Conservation (phyloP, 2,329 filamentous ascomycete species). For the Colletotrichum sojae region DNA sequence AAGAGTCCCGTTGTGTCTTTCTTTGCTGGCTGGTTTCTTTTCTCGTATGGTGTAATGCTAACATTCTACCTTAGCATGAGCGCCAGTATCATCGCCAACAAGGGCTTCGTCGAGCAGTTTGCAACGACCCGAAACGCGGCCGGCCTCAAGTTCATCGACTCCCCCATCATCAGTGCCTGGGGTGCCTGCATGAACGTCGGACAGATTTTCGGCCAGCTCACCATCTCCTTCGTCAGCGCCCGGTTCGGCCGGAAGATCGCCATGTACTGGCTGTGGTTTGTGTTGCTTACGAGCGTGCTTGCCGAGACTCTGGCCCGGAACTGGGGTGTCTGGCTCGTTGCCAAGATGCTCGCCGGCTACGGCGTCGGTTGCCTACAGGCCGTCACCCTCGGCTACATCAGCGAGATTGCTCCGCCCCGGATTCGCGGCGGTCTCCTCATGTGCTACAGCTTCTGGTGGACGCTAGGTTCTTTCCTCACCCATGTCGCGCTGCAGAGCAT, state of each 20-base stretch:
- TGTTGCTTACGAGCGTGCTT: conserved; percentile 52
- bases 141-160: conserved; percentile 48
- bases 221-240: conserved; percentile 44
- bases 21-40: not conserved
- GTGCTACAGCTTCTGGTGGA: conserved; percentile 60
- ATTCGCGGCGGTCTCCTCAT: conserved; percentile 57
- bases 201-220: conserved; percentile 55
- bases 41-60: not conserved
- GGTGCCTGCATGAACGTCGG: conserved; percentile 55
- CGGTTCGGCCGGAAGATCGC: conserved; percentile 49
- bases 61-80: conserved; percentile 47
- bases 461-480: conserved; percentile 58
- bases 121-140: conserved; percentile 44
- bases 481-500: conserved; percentile 57
- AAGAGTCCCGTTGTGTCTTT: not conserved
- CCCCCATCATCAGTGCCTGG: conserved; percentile 54
- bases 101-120: conserved; percentile 55
- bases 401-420: conserved; percentile 57
- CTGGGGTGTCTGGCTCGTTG: conserved; percentile 58
- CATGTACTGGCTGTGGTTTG: conserved; percentile 49
- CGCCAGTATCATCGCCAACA: conserved; percentile 54
- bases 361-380: conserved; percentile 59
- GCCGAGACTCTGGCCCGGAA: conserved; percentile 52
- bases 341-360: conserved; percentile 51
- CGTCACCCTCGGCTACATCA: conserved; percentile 57